These are phyloP conservation scores for Trichoderma reesei DNA, from an alignment of 495 filamentous ascomycete species.

Conservation along the genomic window DNA sequence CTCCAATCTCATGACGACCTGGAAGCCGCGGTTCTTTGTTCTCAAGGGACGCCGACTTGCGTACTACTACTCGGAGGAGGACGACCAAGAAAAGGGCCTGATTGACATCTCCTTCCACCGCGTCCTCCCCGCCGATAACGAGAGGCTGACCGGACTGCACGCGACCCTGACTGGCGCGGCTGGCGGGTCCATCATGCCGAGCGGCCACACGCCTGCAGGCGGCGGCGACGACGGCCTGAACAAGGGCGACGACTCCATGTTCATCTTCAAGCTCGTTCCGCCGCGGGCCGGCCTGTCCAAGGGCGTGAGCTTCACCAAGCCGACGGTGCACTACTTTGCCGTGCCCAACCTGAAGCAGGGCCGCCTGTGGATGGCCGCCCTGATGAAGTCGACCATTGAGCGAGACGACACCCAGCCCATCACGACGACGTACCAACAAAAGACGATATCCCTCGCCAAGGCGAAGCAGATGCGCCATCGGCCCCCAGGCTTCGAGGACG, in stretches of 20 bases:
- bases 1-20: slow-evolving; percentile 88
- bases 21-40: slow-evolving; percentile 92
- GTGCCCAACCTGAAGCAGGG: slow-evolving; percentile 83
- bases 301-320: slow-evolving; percentile 94
- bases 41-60: slow-evolving; percentile 82
- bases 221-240: slow-evolving; percentile 35
- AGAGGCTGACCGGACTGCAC: slow-evolving; percentile 79
- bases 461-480: slow-evolving; percentile 73
- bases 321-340: slow-evolving; percentile 94
- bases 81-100: slow-evolving; percentile 83
- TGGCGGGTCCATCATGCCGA: slow-evolving; percentile 62
- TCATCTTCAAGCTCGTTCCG: slow-evolving; percentile 97
- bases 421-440: slow-evolving; percentile 86
- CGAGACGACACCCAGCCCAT: slow-evolving; percentile 70
- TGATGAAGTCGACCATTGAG: slow-evolving; percentile 99
- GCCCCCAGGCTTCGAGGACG: slow-evolving; percentile 75
- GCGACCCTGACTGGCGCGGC: slow-evolving; percentile 84
- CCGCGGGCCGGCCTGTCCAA: slow-evolving; percentile 80
- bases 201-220: slow-evolving; percentile 48
- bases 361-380: slow-evolving; percentile 92
- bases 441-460: slow-evolving; percentile 82
- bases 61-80: slow-evolving; percentile 92
- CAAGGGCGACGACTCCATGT: slow-evolving; percentile 51
- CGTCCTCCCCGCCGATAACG: slow-evolving; percentile 89
- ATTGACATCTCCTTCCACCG: slow-evolving; percentile 97